Evolutionary conservation across 1,139 yeast species (phyloP), one percentile per base, ranked within the genome.

Genomic region (Yamadazyma pseudoaaseri): DNA sequence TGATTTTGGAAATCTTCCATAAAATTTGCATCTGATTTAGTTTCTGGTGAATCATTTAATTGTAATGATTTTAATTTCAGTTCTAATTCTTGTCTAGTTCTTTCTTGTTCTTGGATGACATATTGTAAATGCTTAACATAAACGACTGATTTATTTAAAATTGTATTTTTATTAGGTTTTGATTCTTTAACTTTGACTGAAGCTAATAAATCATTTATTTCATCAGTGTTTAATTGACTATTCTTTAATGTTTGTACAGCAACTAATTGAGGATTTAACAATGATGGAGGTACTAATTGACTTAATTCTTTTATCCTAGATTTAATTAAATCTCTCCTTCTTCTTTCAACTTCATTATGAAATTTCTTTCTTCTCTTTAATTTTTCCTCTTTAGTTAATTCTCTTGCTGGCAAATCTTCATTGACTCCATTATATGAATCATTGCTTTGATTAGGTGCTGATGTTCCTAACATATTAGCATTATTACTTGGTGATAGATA

Each of bases 321-420:
- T 54, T 84, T 84, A 44, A 84, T 84, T 46, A 84, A 62, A 51
- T 84, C 94, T 45, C 94, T 68, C 54, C 94, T 70, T 53, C 90
- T 70, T 51, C 92, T 67, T 54, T 84, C 94, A 4, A 84, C 94
- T 1, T 89, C 92, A 52, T 84, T 84, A 51, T 84, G 94, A 47
- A 83, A 79, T 50, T 83, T 90, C 43, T 89, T 65, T 47, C 90
- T 70, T 48, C 92, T 70, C 44, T 74, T 73, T 37, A 81, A 53
- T 48, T 81, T 83, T 38, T 80, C 86, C 41, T 83, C 92, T 49
- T 80, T 79, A n/a, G 77, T 68, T 35, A 82, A 48, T 49, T 63
- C 77, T 54, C 68, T 76, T 34, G 62, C 52, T 31, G 73, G 43
- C 36, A 52, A 28, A 41, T 40, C 26, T 12, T 22, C 25, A 10